phyloP scores from a whole-genome alignment of 495 filamentous ascomycete species.

The Cenococcum geophilum region DNA sequence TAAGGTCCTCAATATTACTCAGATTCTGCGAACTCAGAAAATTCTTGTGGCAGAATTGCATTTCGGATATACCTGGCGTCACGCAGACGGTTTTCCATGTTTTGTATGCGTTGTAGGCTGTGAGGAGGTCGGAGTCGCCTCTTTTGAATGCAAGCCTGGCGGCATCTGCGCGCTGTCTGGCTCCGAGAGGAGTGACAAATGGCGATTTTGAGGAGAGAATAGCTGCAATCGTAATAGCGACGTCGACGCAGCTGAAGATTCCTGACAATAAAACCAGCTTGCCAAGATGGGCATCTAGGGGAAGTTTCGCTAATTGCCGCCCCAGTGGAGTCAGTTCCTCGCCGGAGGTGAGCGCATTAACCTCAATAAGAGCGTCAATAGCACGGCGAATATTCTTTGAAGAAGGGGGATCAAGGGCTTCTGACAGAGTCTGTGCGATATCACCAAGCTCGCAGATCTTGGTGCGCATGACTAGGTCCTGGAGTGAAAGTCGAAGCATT shows the following conservation, averaged over 20 bases:
- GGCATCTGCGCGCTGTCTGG: constrained; percentile 69
- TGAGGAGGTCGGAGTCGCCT: constrained; percentile 86
- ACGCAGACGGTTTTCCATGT: constrained; percentile 76
- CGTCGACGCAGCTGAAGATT: constrained; percentile 86
- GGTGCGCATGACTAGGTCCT: constrained; percentile 90
- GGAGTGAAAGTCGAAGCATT: constrained; percentile 85
- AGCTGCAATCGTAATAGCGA: constrained; percentile 81
- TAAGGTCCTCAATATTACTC: constrained; percentile 86
- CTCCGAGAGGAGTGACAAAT: constrained; percentile 78
- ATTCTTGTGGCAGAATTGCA: constrained; percentile 85
- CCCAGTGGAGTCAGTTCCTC: constrained; percentile 87
- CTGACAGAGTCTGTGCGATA: constrained; percentile 81
- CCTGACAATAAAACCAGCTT: constrained; percentile 81
- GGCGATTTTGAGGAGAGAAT: constrained; percentile 92
- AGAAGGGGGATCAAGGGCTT: constrained; percentile 84
- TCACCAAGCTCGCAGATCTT: constrained; percentile 93
- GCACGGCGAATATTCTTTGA: constrained; percentile 86
- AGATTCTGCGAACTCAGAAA: constrained; percentile 79
- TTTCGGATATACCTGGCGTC: constrained; percentile 60
- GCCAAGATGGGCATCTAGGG: constrained; percentile 88
- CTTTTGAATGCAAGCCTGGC: constrained; percentile 70
- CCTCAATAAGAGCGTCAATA: constrained; percentile 86
- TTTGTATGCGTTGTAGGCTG: constrained; percentile 86
- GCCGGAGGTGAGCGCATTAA: constrained; percentile 71
- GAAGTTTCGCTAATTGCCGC: constrained; percentile 75